A percentile compares a stretch with the other conserved stretches of the same genome.
phyloP scores from a whole-genome alignment of 2,329 filamentous ascomycete genomes.

The Stromatinia cepivora region DNA sequence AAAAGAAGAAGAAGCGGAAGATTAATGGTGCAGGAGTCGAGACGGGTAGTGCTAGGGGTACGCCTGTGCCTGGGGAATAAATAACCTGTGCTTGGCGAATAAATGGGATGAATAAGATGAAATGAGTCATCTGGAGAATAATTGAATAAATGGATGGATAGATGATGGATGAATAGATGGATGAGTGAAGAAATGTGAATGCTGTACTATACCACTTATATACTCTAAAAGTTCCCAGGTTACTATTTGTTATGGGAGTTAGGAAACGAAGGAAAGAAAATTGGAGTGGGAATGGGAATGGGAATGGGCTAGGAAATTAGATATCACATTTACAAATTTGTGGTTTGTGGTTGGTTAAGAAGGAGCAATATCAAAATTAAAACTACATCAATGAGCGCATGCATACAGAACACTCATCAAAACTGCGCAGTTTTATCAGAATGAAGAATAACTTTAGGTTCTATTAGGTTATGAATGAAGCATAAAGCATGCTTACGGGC shows the following conservation, averaged over 20 bases:
- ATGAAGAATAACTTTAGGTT: slow-evolving; percentile 17
- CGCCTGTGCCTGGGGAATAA: slow-evolving; percentile 50
- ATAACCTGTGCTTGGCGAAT: neutral
- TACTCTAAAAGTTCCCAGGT: neutral
- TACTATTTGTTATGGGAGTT: neutral
- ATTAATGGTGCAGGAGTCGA: slow-evolving; percentile 53
- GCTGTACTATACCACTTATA: neutral
- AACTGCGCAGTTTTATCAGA: neutral
- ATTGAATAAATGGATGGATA: neutral
- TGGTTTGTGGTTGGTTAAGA: no score
- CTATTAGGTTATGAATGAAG: slow-evolving; percentile 15
- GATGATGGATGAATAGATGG: no score
- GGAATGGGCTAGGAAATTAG: no score
- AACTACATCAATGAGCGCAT: neutral
- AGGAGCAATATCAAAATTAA: neutral
- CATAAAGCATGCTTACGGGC: slow-evolving; percentile 9
- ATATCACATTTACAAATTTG: no score
- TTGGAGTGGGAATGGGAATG: neutral
- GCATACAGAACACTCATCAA: neutral
- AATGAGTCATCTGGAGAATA: neutral
- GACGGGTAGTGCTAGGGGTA: slow-evolving; percentile 60
- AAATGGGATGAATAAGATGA: neutral
- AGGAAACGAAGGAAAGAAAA: neutral
- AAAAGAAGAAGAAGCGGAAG: slow-evolving; percentile 77
- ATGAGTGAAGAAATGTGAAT: no score